Base-by-base conservation (phyloP, 2,329 filamentous ascomycete species). In the Knoxdaviesia capensis region DNA sequence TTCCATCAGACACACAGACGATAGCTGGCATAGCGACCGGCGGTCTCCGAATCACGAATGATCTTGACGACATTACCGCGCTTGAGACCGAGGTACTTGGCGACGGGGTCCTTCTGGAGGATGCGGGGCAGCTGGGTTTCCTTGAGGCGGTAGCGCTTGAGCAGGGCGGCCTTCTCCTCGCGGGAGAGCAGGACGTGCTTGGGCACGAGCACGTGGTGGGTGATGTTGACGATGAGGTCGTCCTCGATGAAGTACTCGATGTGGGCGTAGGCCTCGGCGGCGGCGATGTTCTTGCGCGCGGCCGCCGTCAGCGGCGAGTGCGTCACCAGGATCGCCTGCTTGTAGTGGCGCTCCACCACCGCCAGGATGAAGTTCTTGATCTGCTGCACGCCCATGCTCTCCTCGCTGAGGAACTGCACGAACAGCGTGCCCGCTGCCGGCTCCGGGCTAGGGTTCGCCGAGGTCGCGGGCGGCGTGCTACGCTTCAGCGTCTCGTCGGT, bases 31-130 rank as follows among this genome's bases (percentile, higher is more conserved):
- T 98, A 98, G 42, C 90, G 72, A 47, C 90, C 90, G 9, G 90
- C 90, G 43, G 90, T 98, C 68, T 96, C 90, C 55, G 80, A 87
- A 59, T 80, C 87, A 49, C 90, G 71, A 53, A 98, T 94, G 53
- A 98, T 98, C 74, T 98, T 98, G 54, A 98, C 90, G 3, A 98
- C 87, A 61, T 94, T 83, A 4, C 87, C 86, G 56, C 87, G 73
- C 65, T 82, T 80, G 56, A 98, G 65, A 8, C 90, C 90, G 43
- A 94, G 65, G 59, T 96, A 98, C 53, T 81, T 78, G 30, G 90
- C 84, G 41, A 98, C 86, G 3, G 90, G 90, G 58, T 98, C 90
- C 50, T 82, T 83, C 50, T 82, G 74, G 59, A 94, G 74, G 52
- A 98, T 94, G 44, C 90, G 73, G 5, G 90, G 90, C 55, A 98